phyloP scores from a whole-genome alignment of 306 rosid species.

The Begonia loranthoides region DNA sequence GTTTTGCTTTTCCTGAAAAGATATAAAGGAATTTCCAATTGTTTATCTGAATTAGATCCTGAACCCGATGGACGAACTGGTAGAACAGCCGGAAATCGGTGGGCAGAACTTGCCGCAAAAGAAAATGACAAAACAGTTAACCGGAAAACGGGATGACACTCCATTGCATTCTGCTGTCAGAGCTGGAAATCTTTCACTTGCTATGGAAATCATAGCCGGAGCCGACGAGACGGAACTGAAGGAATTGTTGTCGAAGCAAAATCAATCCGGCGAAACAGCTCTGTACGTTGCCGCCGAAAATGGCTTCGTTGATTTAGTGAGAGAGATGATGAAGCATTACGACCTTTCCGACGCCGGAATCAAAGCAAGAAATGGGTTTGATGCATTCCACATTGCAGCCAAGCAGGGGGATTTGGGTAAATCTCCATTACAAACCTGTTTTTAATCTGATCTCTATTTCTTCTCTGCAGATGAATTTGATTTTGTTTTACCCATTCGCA shows the following conservation, averaged over 20 bases:
- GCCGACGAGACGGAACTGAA: constrained; percentile 34
- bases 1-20: constrained; percentile 25
- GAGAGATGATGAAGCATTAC: constrained; percentile 65
- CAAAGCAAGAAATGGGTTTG: constrained; percentile 87
- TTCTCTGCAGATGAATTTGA: constrained; percentile 1
- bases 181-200: constrained; percentile 41
- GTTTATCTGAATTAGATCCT: background rate
- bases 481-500: constrained; percentile 15
- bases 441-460: background rate
- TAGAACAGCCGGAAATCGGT: constrained; percentile 21
- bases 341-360: constrained; percentile 65
- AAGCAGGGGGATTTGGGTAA: constrained; percentile 90
- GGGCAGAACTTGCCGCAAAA: constrained; percentile 33
- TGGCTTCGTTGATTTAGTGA: constrained; percentile 58
- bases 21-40: too few species aligned
- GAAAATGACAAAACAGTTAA: constrained; percentile 80
- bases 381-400: constrained; percentile 94
- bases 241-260: constrained; percentile 48
- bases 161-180: constrained; percentile 71
- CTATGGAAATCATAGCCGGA: constrained; percentile 24
- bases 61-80: constrained; percentile 27
- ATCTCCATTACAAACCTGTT: constrained; percentile 1
- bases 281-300: constrained; percentile 82
- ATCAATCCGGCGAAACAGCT: constrained; percentile 82
- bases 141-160: constrained; percentile 85